phyloP scores from a whole-genome alignment of 2,329 filamentous ascomycete genomes.

The Ophidiomyces ophidiicola region DNA sequence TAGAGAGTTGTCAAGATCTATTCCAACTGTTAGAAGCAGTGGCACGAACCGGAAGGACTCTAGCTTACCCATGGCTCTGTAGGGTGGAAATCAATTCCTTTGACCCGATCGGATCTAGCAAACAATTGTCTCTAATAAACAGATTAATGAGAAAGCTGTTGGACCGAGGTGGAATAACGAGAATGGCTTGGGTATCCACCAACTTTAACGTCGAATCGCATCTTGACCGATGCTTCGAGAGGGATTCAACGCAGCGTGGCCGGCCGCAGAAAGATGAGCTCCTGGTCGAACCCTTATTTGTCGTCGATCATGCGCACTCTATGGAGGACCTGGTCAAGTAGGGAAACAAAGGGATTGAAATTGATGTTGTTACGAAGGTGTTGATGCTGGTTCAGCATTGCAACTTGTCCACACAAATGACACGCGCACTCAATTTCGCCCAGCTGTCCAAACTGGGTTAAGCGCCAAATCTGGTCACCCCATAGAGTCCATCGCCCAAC shows the following conservation, averaged over 20 bases:
- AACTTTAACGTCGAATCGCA: constrained; percentile 52
- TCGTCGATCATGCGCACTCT: not conserved
- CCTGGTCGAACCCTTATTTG: not conserved
- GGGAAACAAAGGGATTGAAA: not conserved
- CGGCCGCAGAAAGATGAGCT: constrained; percentile 10
- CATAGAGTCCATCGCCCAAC: not conserved
- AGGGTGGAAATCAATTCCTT: constrained; percentile 93
- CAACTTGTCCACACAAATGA: constrained; percentile 16
- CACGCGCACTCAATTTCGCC: constrained; percentile 18
- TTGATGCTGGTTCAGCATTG: constrained; percentile 8
- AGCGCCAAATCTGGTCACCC: constrained; percentile 12
- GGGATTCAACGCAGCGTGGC: constrained; percentile 6
- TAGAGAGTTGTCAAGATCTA: constrained; percentile 82
- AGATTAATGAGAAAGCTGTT: constrained; percentile 28
- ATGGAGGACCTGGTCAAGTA: not conserved
- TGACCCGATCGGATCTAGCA: constrained; percentile 88
- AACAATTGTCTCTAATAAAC: constrained; percentile 59
- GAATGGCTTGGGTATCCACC: constrained; percentile 14
- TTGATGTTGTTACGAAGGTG: constrained; percentile 6
- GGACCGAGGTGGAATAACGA: not conserved
- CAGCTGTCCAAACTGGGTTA: constrained; percentile 24
- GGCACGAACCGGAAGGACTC: not conserved
- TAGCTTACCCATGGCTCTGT: constrained; percentile 78
- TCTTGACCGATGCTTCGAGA: constrained; percentile 29
- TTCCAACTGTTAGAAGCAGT: constrained; percentile 18